Base-by-base conservation (phyloP, 495 filamentous ascomycete species). In the Chlorociboria aeruginascens region DNA sequence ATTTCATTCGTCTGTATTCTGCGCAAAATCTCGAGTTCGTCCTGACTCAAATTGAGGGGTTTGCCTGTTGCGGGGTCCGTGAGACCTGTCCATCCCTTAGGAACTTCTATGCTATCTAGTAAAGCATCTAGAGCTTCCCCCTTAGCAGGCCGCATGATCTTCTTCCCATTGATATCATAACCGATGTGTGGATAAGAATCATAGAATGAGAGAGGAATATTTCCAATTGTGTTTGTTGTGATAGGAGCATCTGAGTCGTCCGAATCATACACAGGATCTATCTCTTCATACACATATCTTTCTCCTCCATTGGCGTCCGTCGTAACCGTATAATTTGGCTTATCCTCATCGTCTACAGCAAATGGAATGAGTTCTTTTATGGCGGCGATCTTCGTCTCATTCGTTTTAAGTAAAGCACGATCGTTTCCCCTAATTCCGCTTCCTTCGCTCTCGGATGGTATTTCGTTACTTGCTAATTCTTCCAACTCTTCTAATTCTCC, bases 121-220 rank as follows among this genome's bases (percentile, higher is more conserved):
- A 98, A 71, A 6, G 87, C 86, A 75, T 98, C 93, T 30, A 98
- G 69, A 34, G 93, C 92, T 60, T 93, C 83, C 32, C 92, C 92
- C 60, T 87, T 89, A 30, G 92, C 92, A 2, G 92, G 92, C 40
- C 92, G 85, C 79, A 93, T 82, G 47, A 98, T 93, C 64, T 86
- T 94, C 72, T 89, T 95, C 63, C 92, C 92, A 67, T 98, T 94
- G 65, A 98, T 95, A 61, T 96, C 85, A 65, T 98, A 98, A 36
- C 92, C 92, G 62, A 98, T 95, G 63, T 98, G 92, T 45, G 93
- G 92, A 61, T 95, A 97, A 39, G 85, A 82, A 60, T 97, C 90
- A 72, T 98, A 98, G 67, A 95, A 95, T 28, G 82, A 81, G 14
- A 97, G 64, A 10, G 90, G 87, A 50, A 98, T 98, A 61, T 97